Base-by-base conservation (phyloP, 2,329 filamentous ascomycete genomes). In the Xylariaceae sp. region DNA sequence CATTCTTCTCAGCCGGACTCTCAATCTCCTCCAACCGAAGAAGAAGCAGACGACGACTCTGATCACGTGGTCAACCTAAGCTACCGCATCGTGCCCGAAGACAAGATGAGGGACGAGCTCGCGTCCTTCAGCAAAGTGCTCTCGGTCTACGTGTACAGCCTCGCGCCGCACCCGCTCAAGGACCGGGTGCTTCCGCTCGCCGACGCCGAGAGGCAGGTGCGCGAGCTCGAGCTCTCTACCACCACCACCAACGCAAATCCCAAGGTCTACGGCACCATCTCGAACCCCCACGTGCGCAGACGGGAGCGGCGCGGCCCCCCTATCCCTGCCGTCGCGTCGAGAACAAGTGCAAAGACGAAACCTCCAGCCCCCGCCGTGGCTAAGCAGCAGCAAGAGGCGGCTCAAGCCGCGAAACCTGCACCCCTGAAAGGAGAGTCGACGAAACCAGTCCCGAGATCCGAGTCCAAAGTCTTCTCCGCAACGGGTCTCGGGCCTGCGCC, bases 71-170 rank as follows among this genome's bases (percentile, higher is more conserved):
- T 73, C 12, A 70, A 73, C 1, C 71, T 70, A 9, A 78, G 74
- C 0, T 66, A 95, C 34, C 71, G 80, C 3, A 63, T 96, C 6
- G 80, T 81, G 1, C 70, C 73, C 6, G 85, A 95, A 60, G 83
- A 88, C n/a, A n/a, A n/a, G n/a, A n/a, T n/a, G 49, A 2, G 50
- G 90, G 85, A 76, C 48, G 69, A 76, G 1, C 78, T 88, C 41
- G 67, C 70, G 11, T 71, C 76, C 12, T 94, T 90, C 50, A 73
- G 84, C 34, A 69, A 78, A n/a, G 78, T 95, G 38, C 73, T 71
- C 0, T 85, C 86, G 0, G 81, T 95, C 43, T 88, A 96, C 53
- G 67, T 97, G 30, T 97, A 97, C 66, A 95, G 88, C 54, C 58
- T 97, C 13, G 81, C 85, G 29, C 74, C 85, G 1, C 74, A 78